phyloP scores from a whole-genome alignment of 2,329 filamentous ascomycete genomes.

The Pseudogymnoascus sp. region DNA sequence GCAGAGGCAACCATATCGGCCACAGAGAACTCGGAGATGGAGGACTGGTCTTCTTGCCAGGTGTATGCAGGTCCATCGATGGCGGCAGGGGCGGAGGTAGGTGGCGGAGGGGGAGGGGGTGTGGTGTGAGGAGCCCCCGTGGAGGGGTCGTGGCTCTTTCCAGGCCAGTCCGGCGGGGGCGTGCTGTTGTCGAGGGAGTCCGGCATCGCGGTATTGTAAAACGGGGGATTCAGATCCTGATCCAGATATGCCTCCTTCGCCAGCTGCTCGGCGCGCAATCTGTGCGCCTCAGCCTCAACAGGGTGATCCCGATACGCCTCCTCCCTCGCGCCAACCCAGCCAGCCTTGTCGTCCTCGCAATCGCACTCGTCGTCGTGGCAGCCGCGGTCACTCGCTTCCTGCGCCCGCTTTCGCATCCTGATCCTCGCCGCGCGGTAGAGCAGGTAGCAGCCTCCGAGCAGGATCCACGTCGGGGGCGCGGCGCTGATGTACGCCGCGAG shows the following conservation, averaged over 20 bases:
- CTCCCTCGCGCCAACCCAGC: background rate
- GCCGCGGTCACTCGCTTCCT: background rate
- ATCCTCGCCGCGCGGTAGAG: background rate
- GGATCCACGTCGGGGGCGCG: background rate
- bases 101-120: background rate
- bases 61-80: background rate
- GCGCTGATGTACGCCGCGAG: background rate
- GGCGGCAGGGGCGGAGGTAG: background rate
- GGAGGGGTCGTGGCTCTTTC: background rate
- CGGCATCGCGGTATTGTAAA: background rate
- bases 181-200: background rate
- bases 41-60: background rate
- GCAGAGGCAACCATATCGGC: background rate
- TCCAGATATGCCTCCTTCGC: background rate
- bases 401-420: background rate
- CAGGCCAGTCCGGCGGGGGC: background rate
- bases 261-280: background rate
- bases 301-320: background rate
- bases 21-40: background rate
- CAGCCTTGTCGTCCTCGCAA: background rate
- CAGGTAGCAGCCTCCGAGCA: background rate
- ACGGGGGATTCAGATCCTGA: background rate
- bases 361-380: background rate
- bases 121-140: background rate
- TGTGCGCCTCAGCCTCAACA: background rate